phyloP scores from a whole-genome alignment of 305 asterid species.

The Solanum hybrid region DNA sequence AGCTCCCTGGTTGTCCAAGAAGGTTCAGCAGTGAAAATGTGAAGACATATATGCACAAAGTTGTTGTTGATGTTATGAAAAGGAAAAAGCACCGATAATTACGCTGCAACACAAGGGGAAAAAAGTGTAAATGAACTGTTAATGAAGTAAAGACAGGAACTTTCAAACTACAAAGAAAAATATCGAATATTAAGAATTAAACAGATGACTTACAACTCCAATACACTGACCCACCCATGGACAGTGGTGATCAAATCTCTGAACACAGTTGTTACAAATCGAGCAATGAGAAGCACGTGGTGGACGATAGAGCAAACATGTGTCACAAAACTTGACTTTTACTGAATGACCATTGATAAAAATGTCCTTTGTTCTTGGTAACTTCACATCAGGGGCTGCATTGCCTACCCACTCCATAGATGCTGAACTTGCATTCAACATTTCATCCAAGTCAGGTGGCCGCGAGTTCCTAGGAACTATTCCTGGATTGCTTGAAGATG shows the following conservation, averaged over 20 bases:
- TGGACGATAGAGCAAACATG: conserved; percentile 81
- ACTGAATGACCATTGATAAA: conserved; percentile 53
- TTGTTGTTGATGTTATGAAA: conserved; percentile 65
- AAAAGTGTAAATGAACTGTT: neutral
- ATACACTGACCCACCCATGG: conserved; percentile 98
- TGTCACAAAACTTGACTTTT: conserved; percentile 76
- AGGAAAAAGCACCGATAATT: conserved; percentile 73
- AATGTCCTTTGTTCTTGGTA: conserved; percentile 68
- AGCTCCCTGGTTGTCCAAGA: conserved; percentile 35
- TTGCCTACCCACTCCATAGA: conserved; percentile 54
- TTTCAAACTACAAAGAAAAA: neutral
- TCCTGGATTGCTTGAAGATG: conserved; percentile 77
- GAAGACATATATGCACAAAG: conserved; percentile 74
- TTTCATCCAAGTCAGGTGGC: conserved; percentile 44
- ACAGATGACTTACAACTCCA: conserved; percentile 50
- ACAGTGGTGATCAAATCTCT: conserved; percentile 95
- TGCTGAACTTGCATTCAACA: conserved; percentile 14
- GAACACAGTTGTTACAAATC: conserved; percentile 86
- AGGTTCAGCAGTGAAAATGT: conserved; percentile 65
- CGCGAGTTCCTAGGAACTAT: conserved; percentile 63
- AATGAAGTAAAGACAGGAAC: neutral
- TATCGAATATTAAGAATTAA: neutral
- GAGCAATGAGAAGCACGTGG: conserved; percentile 98
- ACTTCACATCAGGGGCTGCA: conserved; percentile 37
- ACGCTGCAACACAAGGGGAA: conserved; percentile 45